A percentile compares a stretch with the other conserved stretches of the same genome.
These are phyloP conservation scores for Ploettnerulaceae sp. DNA, from an alignment of 2,329 filamentous ascomycete species.

Conservation along the genomic window DNA sequence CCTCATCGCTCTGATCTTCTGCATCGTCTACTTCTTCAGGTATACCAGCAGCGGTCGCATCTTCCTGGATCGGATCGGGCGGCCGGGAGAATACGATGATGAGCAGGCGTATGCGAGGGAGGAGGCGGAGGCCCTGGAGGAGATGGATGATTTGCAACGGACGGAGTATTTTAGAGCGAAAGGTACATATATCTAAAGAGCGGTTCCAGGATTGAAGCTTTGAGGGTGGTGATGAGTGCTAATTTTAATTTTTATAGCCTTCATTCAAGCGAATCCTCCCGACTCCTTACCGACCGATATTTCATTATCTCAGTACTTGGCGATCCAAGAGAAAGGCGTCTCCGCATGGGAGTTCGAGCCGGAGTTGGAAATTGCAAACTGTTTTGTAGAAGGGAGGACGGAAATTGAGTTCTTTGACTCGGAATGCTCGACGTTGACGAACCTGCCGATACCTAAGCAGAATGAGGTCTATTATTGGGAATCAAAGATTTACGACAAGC, in stretches of 20 bases:
- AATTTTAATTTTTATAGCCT: conserved; percentile 55
- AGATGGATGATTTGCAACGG: conserved; percentile 89
- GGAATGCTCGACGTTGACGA: conserved; percentile 78
- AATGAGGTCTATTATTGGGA: conserved; percentile 99
- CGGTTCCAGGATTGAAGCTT: not conserved
- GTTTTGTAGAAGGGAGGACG: conserved; percentile 92
- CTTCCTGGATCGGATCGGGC: conserved; percentile 84
- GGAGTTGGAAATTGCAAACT: conserved; percentile 98
- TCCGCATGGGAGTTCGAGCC: conserved; percentile 99
- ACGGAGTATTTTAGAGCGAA: conserved; percentile 92
- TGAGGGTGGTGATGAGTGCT: not conserved
- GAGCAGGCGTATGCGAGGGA: conserved; percentile 91
- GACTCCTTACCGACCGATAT: conserved; percentile 96
- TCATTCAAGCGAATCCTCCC: conserved; percentile 87
- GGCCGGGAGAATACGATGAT: conserved; percentile 95
- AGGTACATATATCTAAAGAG: conserved; percentile 51
- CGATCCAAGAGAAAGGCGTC: conserved; percentile 99
- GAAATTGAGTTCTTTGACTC: conserved; percentile 99
- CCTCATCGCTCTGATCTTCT: conserved; percentile 72
- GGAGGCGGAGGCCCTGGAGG: conserved; percentile 89
- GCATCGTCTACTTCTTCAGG: conserved; percentile 87
- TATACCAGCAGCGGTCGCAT: conserved; percentile 87
- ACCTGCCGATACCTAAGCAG: conserved; percentile 93
- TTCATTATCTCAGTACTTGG: conserved; percentile 92
- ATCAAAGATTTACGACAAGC: conserved; percentile 96